Conservation (phyloP, 257 asterid species). For the Solanum bulbocastanum region DNA sequence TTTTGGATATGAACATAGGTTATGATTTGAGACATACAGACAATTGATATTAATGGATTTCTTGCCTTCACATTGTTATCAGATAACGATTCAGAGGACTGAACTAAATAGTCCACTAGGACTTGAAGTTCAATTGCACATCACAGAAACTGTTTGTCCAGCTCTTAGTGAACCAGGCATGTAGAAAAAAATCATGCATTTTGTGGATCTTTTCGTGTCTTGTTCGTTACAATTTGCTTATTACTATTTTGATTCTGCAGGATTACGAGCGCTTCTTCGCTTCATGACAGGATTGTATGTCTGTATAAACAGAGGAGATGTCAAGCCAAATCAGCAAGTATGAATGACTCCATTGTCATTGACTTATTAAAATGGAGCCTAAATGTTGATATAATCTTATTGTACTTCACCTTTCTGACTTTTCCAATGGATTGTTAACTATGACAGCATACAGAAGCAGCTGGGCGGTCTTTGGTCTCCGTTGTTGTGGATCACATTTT, state of each 20-base stretch:
- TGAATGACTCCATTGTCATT: constrained; percentile 4
- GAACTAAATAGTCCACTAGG: constrained; percentile 80
- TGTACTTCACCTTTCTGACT: not conserved
- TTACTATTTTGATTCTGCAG: constrained; percentile 25
- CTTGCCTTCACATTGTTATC: constrained; percentile 11
- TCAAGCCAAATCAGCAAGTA: constrained; percentile 77
- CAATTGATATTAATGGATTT: not conserved
- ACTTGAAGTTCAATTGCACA: constrained; percentile 84
- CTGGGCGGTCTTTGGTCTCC: constrained; percentile 89
- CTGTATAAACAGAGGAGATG: constrained; percentile 94
- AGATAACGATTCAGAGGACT: constrained; percentile 96
- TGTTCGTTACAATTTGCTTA: constrained; percentile 2
- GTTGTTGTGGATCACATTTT: constrained; percentile 86
- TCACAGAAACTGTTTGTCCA: constrained; percentile 91
- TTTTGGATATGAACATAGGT: not conserved
- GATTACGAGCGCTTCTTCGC: constrained; percentile 95
- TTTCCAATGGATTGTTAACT: not conserved
- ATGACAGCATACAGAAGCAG: constrained; percentile 80
- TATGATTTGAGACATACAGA: not conserved
- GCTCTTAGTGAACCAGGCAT: constrained; percentile 97
- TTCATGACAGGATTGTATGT: constrained; percentile 84
- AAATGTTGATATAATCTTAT: not conserved
- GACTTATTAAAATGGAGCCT: not conserved
- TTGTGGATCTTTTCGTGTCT: not conserved
- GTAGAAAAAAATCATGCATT: constrained; percentile 12